Evolutionary conservation across 352 stramenopile species (phyloP).

Genomic region (Blastocystis sp.): DNA sequence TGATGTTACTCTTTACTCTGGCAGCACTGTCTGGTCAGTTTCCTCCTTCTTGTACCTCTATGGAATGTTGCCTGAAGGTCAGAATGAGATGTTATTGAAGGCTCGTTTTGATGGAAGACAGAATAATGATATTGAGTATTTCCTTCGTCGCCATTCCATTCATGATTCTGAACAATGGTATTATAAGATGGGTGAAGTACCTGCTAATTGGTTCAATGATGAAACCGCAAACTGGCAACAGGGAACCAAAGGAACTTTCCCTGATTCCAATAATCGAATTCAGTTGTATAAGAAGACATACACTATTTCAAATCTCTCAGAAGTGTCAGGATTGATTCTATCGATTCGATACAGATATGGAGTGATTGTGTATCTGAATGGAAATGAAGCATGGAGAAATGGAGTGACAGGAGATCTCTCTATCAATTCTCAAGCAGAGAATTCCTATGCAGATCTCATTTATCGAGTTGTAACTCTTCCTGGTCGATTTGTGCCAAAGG

Average conservation of each 20-base stretch:
- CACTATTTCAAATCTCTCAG: neutral
- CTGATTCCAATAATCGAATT: constrained; percentile 23
- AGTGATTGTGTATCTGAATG: constrained; percentile 14
- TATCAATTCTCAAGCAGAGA: neutral
- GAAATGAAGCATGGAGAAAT: constrained; percentile 42
- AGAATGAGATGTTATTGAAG: neutral
- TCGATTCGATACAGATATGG: constrained; percentile 29
- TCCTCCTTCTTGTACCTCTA: neutral
- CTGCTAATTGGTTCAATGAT: neutral
- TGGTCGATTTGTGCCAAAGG: neutral
- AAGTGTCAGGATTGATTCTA: neutral
- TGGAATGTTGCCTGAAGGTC: neutral
- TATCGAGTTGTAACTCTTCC: constrained; percentile 23
- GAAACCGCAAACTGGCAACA: neutral
- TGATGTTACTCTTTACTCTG: neutral
- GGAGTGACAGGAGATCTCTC: constrained; percentile 29
- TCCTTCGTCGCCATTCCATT: neutral
- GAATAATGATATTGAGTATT: neutral
- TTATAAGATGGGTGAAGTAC: constrained; percentile 47
- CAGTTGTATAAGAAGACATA: constrained; percentile 63
- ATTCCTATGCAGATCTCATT: neutral
- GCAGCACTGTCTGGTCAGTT: neutral
- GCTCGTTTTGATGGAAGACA: neutral
- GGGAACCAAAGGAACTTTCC: neutral
- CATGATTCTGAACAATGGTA: neutral